These are phyloP conservation scores for Fusarium nanum DNA, from an alignment of 2,329 filamentous ascomycete species.

Conservation along the genomic window DNA sequence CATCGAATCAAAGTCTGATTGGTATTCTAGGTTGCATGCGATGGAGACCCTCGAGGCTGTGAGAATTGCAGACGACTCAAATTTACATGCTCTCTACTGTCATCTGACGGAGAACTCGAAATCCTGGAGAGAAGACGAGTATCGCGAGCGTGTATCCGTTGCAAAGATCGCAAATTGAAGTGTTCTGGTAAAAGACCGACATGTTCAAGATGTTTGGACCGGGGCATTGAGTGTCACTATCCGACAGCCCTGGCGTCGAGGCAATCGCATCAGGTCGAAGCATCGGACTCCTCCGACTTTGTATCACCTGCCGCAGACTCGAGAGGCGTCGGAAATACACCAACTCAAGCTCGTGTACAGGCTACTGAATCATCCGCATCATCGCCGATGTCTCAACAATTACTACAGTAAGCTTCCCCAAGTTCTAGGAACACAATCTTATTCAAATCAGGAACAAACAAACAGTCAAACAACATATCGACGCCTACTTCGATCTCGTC, in stretches of 20 bases:
- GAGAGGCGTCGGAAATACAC: not conserved
- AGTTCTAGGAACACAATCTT: accelerated
- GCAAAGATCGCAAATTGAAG: constrained; percentile 23
- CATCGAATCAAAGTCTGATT: not conserved
- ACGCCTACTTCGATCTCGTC: constrained; percentile 25
- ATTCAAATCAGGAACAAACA: not conserved
- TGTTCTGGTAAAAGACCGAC: constrained; percentile 15
- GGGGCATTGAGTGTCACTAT: constrained; percentile 3
- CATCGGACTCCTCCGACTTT: no score
- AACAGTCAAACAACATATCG: constrained; percentile 21
- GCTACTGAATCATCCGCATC: no score
- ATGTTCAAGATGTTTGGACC: constrained; percentile 8
- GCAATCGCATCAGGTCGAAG: no score
- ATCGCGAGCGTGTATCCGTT: constrained; percentile 14
- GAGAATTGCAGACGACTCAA: constrained; percentile 17
- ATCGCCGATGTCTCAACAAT: not conserved
- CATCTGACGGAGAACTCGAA: not conserved
- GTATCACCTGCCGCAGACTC: not conserved
- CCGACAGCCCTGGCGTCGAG: not conserved
- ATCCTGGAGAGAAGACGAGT: constrained; percentile 12
- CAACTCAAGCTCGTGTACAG: not conserved
- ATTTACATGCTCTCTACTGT: constrained; percentile 13
- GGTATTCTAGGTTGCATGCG: constrained; percentile 13
- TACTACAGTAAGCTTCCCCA: not conserved
- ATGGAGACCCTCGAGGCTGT: constrained; percentile 9